Percentiles rank a stretch among this genome's conserved stretches.
phyloP scores from a whole-genome alignment of 257 asterid genomes.

The Jacaranda copaia region DNA sequence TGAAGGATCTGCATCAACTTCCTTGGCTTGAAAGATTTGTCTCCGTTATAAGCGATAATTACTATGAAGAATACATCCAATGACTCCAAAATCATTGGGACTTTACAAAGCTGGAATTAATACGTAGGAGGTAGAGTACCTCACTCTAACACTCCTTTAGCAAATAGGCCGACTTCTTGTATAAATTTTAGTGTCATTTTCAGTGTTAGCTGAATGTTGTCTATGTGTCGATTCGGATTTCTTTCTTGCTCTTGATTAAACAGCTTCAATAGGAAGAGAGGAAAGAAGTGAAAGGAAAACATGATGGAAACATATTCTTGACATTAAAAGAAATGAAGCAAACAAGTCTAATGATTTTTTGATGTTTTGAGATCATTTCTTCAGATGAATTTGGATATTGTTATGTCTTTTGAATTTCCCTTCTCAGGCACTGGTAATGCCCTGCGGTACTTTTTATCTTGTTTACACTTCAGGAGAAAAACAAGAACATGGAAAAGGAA shows the following conservation, averaged over 20 bases:
- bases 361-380: not conserved
- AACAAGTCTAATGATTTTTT: not conserved
- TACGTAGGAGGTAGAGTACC: slow-evolving; percentile 46
- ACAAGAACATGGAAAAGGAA: not conserved
- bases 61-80: slow-evolving; percentile 74
- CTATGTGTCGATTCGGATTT: slow-evolving; percentile 9
- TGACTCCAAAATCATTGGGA: slow-evolving; percentile 37
- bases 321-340: slow-evolving; percentile 32
- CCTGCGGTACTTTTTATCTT: no score
- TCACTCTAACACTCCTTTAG: slow-evolving; percentile 49
- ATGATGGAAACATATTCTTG: slow-evolving; percentile 33
- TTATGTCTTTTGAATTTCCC: no score
- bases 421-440: no score
- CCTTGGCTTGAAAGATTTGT: slow-evolving; percentile 99
- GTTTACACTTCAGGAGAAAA: not conserved
- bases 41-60: slow-evolving; percentile 85
- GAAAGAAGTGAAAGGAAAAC: slow-evolving; percentile 28
- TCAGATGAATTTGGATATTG: not conserved
- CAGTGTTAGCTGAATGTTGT: slow-evolving; percentile 28
- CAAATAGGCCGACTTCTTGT: not conserved
- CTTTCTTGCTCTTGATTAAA: slow-evolving; percentile 37
- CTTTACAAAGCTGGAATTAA: slow-evolving; percentile 11
- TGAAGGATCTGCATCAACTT: slow-evolving; percentile 95
- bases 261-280: slow-evolving; percentile 23
- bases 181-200: slow-evolving; percentile 24